phyloP scores from a whole-genome alignment of 2,329 filamentous ascomycete genomes.

The Gyromitra esculenta region DNA sequence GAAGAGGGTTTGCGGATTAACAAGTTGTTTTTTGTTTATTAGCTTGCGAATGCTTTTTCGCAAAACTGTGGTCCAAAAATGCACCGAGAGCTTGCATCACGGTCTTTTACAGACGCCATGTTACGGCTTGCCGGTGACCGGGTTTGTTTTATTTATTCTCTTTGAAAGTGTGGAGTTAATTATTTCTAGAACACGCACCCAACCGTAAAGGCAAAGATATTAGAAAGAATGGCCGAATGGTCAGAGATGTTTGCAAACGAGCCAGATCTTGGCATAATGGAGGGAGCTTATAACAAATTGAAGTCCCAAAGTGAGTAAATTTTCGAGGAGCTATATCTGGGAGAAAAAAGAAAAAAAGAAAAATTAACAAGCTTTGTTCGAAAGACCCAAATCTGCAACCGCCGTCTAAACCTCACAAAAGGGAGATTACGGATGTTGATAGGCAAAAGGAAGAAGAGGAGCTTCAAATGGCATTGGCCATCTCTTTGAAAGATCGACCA shows the following conservation, averaged over 20 bases:
- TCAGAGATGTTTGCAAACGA: slow-evolving; percentile 91
- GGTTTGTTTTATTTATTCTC: slow-evolving; percentile 59
- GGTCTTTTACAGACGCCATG: slow-evolving; percentile 92
- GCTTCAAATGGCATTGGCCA: slow-evolving; percentile 90
- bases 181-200: slow-evolving; percentile 79
- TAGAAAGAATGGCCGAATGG: slow-evolving; percentile 97
- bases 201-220: slow-evolving; percentile 95
- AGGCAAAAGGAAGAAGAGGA: slow-evolving; percentile 97
- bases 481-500: slow-evolving; percentile 83
- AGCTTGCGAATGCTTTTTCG: slow-evolving; percentile 88
- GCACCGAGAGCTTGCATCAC: slow-evolving; percentile 88
- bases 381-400: slow-evolving; percentile 87
- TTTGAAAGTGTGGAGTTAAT: slow-evolving; percentile 36
- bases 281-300: slow-evolving; percentile 87
- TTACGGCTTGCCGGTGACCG: slow-evolving; percentile 90
- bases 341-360: background rate
- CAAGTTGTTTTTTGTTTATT: slow-evolving; percentile 27
- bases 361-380: slow-evolving; percentile 58
- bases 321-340: background rate
- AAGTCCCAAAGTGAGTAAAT: slow-evolving; percentile 71
- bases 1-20: slow-evolving; percentile 27
- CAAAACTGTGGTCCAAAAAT: slow-evolving; percentile 89
- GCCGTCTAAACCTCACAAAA: slow-evolving; percentile 92
- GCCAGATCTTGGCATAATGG: slow-evolving; percentile 95
- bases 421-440: slow-evolving; percentile 86